phyloP scores from a whole-genome alignment of 1,284 basidiomycete species.

The Phellinidium pouzarii region DNA sequence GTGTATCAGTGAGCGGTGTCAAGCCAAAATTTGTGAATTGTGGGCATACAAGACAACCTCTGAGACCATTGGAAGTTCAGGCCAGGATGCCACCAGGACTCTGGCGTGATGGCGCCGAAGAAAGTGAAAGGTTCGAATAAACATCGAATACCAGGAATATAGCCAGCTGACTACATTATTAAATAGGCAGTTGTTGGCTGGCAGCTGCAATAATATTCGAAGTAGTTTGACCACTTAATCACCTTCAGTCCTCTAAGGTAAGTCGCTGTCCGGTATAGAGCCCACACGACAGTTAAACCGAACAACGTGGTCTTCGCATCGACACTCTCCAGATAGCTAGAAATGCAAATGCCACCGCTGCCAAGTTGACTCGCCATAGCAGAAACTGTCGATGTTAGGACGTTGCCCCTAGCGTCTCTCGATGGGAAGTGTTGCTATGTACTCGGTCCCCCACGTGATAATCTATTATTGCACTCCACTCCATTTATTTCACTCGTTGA shows the following conservation, averaged over 20 bases:
- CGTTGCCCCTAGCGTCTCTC: no score
- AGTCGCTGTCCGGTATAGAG: neutral
- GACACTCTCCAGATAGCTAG: neutral
- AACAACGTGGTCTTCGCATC: conserved; percentile 3
- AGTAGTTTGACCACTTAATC: neutral
- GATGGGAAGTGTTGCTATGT: no score
- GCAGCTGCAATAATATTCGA: neutral
- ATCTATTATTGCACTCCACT: no score
- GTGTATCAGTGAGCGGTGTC: conserved; percentile 1
- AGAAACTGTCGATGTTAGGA: no score
- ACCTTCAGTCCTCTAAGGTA: conserved; percentile 5
- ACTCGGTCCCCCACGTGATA: no score
- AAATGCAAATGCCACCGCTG: no score
- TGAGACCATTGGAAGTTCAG: conserved; percentile 33
- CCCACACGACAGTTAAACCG: neutral
- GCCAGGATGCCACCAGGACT: conserved; percentile 40
- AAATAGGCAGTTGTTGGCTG: neutral
- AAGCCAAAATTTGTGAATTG: conserved; percentile 2
- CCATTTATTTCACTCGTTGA: no score
- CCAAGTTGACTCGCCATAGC: no score
- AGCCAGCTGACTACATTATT: neutral
- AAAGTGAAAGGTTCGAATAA: conserved; percentile 32
- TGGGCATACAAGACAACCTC: conserved; percentile 27
- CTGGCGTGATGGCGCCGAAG: conserved; percentile 33
- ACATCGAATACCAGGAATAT: conserved; percentile 12